Percentiles rank a stretch among this genome's conserved stretches.
Conservation (phyloP, 2,329 filamentous ascomycete genomes). For the Paramyrothecium roridum region DNA sequence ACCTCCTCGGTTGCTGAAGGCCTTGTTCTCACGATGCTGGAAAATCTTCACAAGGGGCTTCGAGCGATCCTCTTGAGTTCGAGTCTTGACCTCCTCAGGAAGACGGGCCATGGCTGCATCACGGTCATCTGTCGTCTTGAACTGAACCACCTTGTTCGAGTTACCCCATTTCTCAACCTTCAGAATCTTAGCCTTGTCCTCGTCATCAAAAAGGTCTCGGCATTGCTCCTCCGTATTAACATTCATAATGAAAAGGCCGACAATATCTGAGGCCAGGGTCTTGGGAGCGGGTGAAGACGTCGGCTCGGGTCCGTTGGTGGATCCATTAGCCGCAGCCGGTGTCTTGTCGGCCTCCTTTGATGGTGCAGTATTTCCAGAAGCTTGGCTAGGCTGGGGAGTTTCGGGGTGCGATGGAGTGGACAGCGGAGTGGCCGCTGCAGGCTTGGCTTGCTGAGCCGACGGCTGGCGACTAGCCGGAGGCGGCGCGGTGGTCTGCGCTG, state of each 20-base stretch:
- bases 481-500: slow-evolving; percentile 30
- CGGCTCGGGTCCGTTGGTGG: slow-evolving; percentile 48
- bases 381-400: slow-evolving; percentile 48
- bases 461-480: slow-evolving; percentile 32
- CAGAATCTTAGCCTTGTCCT: slow-evolving; percentile 77
- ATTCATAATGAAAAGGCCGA: slow-evolving; percentile 87
- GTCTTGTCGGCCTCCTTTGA: slow-evolving; percentile 57
- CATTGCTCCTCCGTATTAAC: slow-evolving; percentile 80
- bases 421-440: slow-evolving; percentile 32
- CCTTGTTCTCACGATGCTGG: slow-evolving; percentile 61
- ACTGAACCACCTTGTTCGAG: slow-evolving; percentile 82
- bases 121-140: slow-evolving; percentile 75
- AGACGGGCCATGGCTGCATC: slow-evolving; percentile 74
- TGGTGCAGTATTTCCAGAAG: slow-evolving; percentile 30
- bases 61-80: slow-evolving; percentile 67
- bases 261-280: slow-evolving; percentile 61
- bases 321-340: slow-evolving; percentile 48
- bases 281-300: slow-evolving; percentile 59
- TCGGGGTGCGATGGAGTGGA: slow-evolving; percentile 34
- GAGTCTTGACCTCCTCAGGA: slow-evolving; percentile 72
- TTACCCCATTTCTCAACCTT: slow-evolving; percentile 76
- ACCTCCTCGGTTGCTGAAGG: slow-evolving; percentile 57
- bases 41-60: slow-evolving; percentile 83
- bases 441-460: slow-evolving; percentile 38
- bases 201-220: slow-evolving; percentile 75